Conservation (phyloP, 495 filamentous ascomycete genomes). For the Aspergillus conjunctus region DNA sequence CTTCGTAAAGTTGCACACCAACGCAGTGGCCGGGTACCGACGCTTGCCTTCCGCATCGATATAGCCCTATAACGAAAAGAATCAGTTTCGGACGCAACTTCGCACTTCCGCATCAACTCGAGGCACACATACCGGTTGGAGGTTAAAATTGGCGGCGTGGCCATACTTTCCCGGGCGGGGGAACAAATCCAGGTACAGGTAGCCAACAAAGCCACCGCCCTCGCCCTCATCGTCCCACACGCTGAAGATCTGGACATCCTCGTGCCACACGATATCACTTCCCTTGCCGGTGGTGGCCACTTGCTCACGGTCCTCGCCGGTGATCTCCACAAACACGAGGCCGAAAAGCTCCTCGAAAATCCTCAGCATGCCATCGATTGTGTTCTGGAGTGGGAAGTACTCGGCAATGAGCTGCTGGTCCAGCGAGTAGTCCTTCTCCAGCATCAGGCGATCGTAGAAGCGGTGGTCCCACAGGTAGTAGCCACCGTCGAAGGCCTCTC, state of each 20-base stretch:
- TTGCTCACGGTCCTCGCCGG: constrained; percentile 56
- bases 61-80: constrained; percentile 49
- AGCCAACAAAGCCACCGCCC: constrained; percentile 68
- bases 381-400: constrained; percentile 87
- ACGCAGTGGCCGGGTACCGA: constrained; percentile 67
- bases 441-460: constrained; percentile 88
- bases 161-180: constrained; percentile 68
- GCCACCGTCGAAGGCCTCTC: constrained; percentile 62
- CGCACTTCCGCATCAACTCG: neutral
- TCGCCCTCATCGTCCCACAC: constrained; percentile 71
- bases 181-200: constrained; percentile 70
- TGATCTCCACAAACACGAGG: constrained; percentile 83
- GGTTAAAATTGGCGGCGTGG: constrained; percentile 77
- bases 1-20: constrained; percentile 75
- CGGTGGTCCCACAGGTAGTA: constrained; percentile 92
- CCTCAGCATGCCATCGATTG: constrained; percentile 85
- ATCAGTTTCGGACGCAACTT: constrained; percentile 2
- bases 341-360: constrained; percentile 96
- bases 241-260: constrained; percentile 68
- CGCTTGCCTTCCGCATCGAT: constrained; percentile 59
- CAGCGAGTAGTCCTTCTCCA: constrained; percentile 85
- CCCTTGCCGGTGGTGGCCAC: constrained; percentile 61
- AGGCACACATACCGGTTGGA: constrained; percentile 58
- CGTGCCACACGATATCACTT: constrained; percentile 69
- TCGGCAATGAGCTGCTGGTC: constrained; percentile 90